These are phyloP conservation scores for Hyaloscypha hepaticicola DNA, from an alignment of 495 filamentous ascomycete genomes.

Conservation along the genomic window DNA sequence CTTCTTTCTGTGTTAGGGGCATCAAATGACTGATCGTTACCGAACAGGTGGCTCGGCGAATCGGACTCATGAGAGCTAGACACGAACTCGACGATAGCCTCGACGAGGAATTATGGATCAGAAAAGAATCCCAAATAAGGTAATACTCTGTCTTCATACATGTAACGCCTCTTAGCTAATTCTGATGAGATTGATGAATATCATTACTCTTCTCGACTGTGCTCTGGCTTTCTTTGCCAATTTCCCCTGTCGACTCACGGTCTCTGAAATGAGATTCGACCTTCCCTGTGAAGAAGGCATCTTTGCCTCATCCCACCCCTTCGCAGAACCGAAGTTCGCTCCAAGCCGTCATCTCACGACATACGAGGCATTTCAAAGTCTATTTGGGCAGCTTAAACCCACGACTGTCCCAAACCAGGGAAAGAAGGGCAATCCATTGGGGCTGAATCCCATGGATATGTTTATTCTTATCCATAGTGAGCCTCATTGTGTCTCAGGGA, in stretches of 20 bases:
- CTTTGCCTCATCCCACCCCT: slow-evolving; percentile 18
- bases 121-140: slow-evolving; percentile 21
- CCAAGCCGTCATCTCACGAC: slow-evolving; percentile 14
- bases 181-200: slow-evolving; percentile 16
- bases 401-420: neutral
- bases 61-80: slow-evolving; percentile 19
- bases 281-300: slow-evolving; percentile 22
- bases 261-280: slow-evolving; percentile 23
- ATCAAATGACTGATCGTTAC: neutral
- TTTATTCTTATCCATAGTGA: slow-evolving; percentile 24
- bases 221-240: slow-evolving; percentile 23
- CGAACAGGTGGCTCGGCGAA: slow-evolving; percentile 15
- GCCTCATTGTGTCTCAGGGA: neutral
- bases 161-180: neutral
- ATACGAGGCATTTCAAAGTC: slow-evolving; percentile 22
- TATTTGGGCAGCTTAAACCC: slow-evolving; percentile 15
- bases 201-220: slow-evolving; percentile 22
- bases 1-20: neutral
- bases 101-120: slow-evolving; percentile 23
- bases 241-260: slow-evolving; percentile 14
- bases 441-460: slow-evolving; percentile 24
- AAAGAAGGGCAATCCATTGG: slow-evolving; percentile 18
- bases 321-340: slow-evolving; percentile 16
- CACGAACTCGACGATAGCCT: slow-evolving; percentile 17
- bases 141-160: neutral